A percentile compares a stretch with the other conserved stretches of the same genome.
Evolutionary conservation across 257 asterid genomes (phyloP).

Genomic region (Leonotis leonurus): DNA sequence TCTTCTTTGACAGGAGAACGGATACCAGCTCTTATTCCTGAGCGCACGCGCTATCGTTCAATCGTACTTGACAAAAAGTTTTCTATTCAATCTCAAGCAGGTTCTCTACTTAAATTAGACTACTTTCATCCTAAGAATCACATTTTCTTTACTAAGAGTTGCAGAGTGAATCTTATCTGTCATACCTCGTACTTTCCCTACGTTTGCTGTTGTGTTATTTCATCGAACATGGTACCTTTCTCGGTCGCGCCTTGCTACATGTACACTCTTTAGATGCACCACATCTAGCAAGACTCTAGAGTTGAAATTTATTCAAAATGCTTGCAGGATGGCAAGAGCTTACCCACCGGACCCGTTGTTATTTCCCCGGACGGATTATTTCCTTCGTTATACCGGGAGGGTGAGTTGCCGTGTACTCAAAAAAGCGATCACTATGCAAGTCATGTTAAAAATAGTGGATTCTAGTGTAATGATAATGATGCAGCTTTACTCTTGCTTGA

Average conservation of each 20-base stretch:
- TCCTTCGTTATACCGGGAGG: constrained; percentile 92
- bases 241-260: no score
- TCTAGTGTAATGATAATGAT: neutral
- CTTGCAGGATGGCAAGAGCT: constrained; percentile 90
- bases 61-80: constrained; percentile 90
- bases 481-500: neutral
- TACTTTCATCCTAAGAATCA: neutral
- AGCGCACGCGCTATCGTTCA: constrained; percentile 99
- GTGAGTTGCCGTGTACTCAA: no score
- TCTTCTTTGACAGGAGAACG: constrained; percentile 61
- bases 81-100: constrained; percentile 93
- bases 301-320: neutral
- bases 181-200: neutral
- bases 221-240: no score
- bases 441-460: neutral
- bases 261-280: neutral
- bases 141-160: neutral
- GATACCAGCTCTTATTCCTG: constrained; percentile 90
- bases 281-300: neutral
- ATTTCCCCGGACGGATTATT: constrained; percentile 97
- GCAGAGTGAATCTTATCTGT: neutral
- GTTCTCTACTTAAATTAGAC: constrained; percentile 24
- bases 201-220: neutral
- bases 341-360: constrained; percentile 96
- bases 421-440: no score